Evolutionary conservation across 192 early-diverging fungal species (phyloP).

Genomic region (Ambispora gerdemannii): DNA sequence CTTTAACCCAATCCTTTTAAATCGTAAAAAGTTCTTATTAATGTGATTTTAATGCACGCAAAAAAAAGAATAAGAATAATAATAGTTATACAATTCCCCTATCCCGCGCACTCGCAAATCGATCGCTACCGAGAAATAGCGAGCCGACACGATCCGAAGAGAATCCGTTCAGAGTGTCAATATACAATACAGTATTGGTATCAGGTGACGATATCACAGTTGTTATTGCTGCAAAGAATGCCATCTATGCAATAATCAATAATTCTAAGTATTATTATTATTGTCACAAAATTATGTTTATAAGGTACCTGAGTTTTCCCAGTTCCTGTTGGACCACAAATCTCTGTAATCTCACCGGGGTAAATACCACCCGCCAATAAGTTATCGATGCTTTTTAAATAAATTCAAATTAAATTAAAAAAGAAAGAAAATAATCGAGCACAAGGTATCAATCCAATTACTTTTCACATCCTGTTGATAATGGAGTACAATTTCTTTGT

Average conservation of each 20-base stretch:
- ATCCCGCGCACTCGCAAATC: neutral
- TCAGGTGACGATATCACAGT: neutral
- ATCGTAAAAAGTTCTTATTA: neutral
- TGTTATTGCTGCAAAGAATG: neutral
- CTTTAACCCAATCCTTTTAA: neutral
- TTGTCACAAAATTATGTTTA: neutral
- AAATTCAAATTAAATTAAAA: neutral
- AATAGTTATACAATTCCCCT: neutral
- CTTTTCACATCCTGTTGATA: neutral
- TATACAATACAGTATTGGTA: slow-evolving; percentile 6
- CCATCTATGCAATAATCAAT: neutral
- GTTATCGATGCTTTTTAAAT: slow-evolving; percentile 14
- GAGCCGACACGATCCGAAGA: neutral
- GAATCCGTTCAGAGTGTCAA: slow-evolving; percentile 21
- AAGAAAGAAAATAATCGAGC: neutral
- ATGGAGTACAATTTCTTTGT: neutral
- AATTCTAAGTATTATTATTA: neutral
- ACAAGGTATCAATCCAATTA: neutral
- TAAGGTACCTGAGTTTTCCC: slow-evolving; percentile 26
- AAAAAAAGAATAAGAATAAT: neutral
- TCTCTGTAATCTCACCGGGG: slow-evolving; percentile 21
- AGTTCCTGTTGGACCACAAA: slow-evolving; percentile 11
- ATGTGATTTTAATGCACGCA: neutral
- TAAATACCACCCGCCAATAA: slow-evolving; percentile 16
- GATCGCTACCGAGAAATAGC: neutral